phyloP scores from a whole-genome alignment of 352 stramenopile genomes.

The Phytopythium montanum region DNA sequence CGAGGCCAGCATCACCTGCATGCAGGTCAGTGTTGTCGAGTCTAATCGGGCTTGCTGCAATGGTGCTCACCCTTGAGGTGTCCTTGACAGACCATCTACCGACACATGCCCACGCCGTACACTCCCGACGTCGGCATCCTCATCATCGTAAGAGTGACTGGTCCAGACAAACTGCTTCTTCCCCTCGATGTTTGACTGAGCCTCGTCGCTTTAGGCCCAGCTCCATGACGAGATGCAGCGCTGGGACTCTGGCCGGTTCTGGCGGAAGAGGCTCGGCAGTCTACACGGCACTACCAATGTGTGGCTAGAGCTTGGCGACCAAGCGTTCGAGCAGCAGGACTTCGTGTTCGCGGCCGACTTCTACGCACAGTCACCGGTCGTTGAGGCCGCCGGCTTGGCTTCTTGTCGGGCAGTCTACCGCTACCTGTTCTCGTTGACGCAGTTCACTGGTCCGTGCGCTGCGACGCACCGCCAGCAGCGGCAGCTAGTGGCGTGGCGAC shows the following conservation, averaged over 20 bases:
- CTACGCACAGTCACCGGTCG: constrained; percentile 16
- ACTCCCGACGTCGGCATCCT: constrained; percentile 27
- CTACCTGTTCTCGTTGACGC: constrained; percentile 21
- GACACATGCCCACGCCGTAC: constrained; percentile 46
- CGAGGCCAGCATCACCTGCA: constrained; percentile 26
- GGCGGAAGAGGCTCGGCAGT: constrained; percentile 32
- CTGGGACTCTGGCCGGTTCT: constrained; percentile 18
- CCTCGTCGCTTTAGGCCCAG: constrained; percentile 16
- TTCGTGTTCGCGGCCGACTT: constrained; percentile 36
- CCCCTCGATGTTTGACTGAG: not conserved
- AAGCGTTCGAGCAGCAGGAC: constrained; percentile 26
- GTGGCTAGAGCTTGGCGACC: constrained; percentile 19
- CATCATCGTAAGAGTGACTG: constrained; percentile 39
- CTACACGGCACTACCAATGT: not conserved
- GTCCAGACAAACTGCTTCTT: not conserved
- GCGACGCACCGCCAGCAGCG: constrained; percentile 8
- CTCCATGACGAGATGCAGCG: constrained; percentile 31
- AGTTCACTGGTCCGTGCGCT: constrained; percentile 14
- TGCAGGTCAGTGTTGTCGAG: constrained; percentile 24
- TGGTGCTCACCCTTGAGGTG: not conserved
- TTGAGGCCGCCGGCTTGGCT: not conserved
- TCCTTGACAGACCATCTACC: constrained; percentile 28
- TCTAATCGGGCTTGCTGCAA: not conserved
- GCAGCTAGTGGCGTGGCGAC: constrained; percentile 22
- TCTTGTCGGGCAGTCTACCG: constrained; percentile 19